phyloP scores from a whole-genome alignment of 257 asterid genomes.

The Solanum gracilifrons region DNA sequence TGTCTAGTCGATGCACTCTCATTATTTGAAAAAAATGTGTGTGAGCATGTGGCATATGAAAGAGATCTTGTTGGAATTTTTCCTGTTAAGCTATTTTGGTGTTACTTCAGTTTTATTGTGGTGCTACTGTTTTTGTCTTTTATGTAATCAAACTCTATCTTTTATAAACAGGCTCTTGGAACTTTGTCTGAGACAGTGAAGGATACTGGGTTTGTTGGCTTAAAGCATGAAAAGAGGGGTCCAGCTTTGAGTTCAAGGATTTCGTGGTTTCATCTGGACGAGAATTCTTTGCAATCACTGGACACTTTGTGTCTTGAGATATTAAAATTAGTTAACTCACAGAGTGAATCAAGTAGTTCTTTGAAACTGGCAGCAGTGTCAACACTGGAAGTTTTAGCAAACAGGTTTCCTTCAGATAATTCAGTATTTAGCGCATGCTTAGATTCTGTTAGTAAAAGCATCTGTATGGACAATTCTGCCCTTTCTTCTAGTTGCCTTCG shows the following conservation, averaged over 20 bases:
- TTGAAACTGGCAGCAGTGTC: conserved; percentile 66
- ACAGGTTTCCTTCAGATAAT: conserved; percentile 48
- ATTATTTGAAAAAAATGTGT: background rate
- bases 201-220: conserved; percentile 22
- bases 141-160: background rate
- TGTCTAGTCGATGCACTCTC: background rate
- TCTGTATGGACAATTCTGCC: conserved; percentile 41
- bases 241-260: conserved; percentile 27
- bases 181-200: conserved; percentile 64
- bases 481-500: conserved; percentile 67
- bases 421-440: conserved; percentile 58
- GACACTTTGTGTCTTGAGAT: conserved; percentile 47
- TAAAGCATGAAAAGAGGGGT: conserved; percentile 36
- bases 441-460: conserved; percentile 49
- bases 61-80: background rate
- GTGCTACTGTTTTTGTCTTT: background rate
- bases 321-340: conserved; percentile 36
- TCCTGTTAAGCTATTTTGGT: background rate
- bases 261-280: conserved; percentile 60
- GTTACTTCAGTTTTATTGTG: background rate
- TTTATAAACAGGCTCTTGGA: conserved; percentile 66
- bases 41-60: background rate
- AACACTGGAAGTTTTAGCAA: conserved; percentile 59
- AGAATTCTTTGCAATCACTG: conserved; percentile 30
- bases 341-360: conserved; percentile 30